Conservation (phyloP, 2,329 filamentous ascomycete species). For the Mycogone perniciosa region DNA sequence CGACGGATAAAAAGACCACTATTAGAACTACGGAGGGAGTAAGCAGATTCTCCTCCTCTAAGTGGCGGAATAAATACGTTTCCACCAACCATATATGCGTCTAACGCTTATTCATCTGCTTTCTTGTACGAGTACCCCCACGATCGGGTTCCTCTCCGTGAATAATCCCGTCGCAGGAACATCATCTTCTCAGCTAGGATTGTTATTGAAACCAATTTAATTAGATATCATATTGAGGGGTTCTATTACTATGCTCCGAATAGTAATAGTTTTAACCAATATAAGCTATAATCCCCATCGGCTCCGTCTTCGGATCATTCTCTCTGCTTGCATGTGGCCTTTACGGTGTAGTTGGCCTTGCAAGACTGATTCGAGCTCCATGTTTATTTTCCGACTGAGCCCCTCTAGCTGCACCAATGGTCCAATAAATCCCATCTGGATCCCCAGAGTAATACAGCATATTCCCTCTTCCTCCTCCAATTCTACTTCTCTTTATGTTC, state of each 20-base stretch:
- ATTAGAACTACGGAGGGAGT: conserved; percentile 1
- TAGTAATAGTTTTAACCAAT: too few species aligned
- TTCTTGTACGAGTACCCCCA: too few species aligned
- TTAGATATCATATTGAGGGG: neutral
- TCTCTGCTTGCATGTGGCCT: neutral
- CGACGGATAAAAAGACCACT: conserved; percentile 7
- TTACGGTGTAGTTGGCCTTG: too few species aligned
- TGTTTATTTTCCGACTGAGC: neutral
- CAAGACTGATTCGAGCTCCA: too few species aligned
- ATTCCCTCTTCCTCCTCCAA: too few species aligned
- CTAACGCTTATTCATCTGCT: neutral
- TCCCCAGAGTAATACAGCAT: too few species aligned
- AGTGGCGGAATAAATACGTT: conserved; percentile 4
- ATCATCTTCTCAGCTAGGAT: neutral
- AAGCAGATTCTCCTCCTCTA: neutral
- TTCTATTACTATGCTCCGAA: neutral
- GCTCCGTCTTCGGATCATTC: conserved; percentile 9
- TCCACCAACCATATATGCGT: conserved; percentile 4
- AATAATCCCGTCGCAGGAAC: neutral
- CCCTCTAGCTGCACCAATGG: neutral
- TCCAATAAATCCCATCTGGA: too few species aligned
- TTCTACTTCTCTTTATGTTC: too few species aligned
- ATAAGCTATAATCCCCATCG: neutral
- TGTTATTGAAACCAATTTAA: neutral
- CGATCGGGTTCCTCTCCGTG: neutral